Evolutionary conservation across 2,329 filamentous ascomycete genomes (phyloP), one percentile per base, ranked within the genome.

Genomic region (Botrytis hyacinthi): DNA sequence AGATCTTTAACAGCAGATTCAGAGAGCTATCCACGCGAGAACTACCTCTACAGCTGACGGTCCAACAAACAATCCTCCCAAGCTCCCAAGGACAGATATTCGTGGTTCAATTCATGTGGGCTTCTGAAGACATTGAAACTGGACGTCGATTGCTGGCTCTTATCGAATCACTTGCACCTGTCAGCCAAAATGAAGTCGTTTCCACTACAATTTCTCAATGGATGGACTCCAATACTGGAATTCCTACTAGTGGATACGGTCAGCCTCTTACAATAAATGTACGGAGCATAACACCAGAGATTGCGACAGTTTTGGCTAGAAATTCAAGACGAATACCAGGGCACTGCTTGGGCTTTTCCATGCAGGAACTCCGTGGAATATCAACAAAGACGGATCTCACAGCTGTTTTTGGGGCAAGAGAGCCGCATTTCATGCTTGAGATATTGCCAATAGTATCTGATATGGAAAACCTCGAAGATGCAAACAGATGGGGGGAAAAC

Each of bases 391-490:
- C 26, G 20, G 57, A 71, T 32, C 42, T 63, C 32, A 66, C 77
- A 10, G 80, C 81, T 0, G 78, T 83, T 2, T 81, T 82, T 67
- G 77, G 78, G 32, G 73, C 78, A 12, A 75, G 81, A 40, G 74
- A 77, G 1, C 78, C 80, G 20, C 82, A 84, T 73, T 79, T 80
- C 51, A 78, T 83, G 75, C n/a, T 84, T 9, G 82, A 84, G 75
- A 77, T 84, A 37, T 57, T 84, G 0, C 76, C 80, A 0, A 77
- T 76, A 40, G 77, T 79, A 7, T 60, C 70, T 12, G 75, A 76
- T 3, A 72, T 74, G 22, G 78, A 80, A 16, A 78, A 79, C 0
- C 76, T 79, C 60, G 70, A 75, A 8, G 77, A 76, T 29, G 74
- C 76, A 29, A 73, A 76, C 4, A 74, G 79, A 32, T 82, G 81